Evolutionary conservation across 2,329 filamentous ascomycete species (phyloP), one percentile per base, ranked within the genome.

Genomic region (Hymenoscyphus repandus): DNA sequence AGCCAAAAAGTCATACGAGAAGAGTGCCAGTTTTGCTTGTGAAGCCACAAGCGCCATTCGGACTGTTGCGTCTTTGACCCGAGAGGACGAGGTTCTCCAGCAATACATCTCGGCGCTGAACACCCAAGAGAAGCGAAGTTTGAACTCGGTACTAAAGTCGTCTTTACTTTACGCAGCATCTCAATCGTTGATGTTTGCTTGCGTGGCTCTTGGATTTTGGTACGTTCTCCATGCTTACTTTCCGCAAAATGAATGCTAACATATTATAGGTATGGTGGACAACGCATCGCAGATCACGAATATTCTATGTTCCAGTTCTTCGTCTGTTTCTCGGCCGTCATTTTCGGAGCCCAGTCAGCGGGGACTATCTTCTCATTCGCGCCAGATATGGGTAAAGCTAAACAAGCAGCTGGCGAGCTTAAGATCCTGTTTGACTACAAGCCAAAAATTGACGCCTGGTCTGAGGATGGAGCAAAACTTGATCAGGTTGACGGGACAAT

Each of bases 261-360:
- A 1, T 88, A 85, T 2, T 95, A 95, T 74, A 95, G 88, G 88
- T 95, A 91, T 60, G 90, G 90, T 50, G 88, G 88, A 17, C 86
- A 76, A 0, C 72, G 95, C 22, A 83, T 95, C 45, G 82, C 77
- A n/a, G 77, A 76, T 45, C 64, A 70, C 37, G 86, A 93, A 66
- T 90, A 91, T 66, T 68, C 69, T 59, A 76, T 88, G 61, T 90
- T 90, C 67, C 85, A 90, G 58, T 96, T 96, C 75, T 96, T 95
- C 70, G 74, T 95, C 40, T 90, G 88, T 62, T 95, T 95, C 70
- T 82, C 85, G 54, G 79, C 88, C 37, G 79, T 96, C 59, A 85
- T 95, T 62, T 96, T 95, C 63, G 88, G 90, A 40, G 86, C 90
- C 0, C 90, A 96, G 68, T 91, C 89, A 4, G 91, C 91, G 1